phyloP scores from a whole-genome alignment of 306 rosid genomes.

The Quercus robur region DNA sequence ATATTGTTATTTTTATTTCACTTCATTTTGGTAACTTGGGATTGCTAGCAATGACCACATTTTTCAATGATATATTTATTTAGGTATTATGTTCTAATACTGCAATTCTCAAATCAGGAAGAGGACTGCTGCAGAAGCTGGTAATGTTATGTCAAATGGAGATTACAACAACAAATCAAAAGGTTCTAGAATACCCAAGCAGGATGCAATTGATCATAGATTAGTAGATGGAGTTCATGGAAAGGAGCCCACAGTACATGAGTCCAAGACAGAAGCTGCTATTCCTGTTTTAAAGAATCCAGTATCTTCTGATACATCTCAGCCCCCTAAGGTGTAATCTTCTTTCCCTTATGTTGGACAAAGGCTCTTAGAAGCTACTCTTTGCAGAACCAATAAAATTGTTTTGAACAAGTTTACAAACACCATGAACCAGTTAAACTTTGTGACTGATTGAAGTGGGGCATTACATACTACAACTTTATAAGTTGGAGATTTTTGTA shows the following conservation, averaged over 20 bases:
- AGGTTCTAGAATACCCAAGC: constrained; percentile 36
- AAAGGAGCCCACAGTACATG: constrained; percentile 32
- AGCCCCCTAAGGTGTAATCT: constrained; percentile 46
- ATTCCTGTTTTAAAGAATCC: constrained; percentile 32
- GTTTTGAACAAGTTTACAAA: neutral
- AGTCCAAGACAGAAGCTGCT: constrained; percentile 35
- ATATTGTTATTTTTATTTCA: neutral
- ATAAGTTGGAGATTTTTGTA: neutral
- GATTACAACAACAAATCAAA: constrained; percentile 40
- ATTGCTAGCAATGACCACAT: neutral
- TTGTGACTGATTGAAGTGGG: neutral
- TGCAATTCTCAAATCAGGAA: constrained; percentile 54
- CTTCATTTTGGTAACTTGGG: neutral
- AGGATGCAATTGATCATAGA: constrained; percentile 38
- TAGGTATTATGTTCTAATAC: constrained; percentile 13
- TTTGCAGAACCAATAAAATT: neutral
- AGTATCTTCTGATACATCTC: constrained; percentile 38
- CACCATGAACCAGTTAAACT: neutral
- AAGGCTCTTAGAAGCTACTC: neutral
- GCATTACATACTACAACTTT: neutral
- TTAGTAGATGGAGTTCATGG: constrained; percentile 25
- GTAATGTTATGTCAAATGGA: constrained; percentile 46
- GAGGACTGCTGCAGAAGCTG: constrained; percentile 56
- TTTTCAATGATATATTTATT: neutral
- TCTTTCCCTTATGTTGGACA: constrained; percentile 15